These are phyloP conservation scores for Monsonia emarginata DNA, from an alignment of 441 rosid species.

Conservation along the genomic window DNA sequence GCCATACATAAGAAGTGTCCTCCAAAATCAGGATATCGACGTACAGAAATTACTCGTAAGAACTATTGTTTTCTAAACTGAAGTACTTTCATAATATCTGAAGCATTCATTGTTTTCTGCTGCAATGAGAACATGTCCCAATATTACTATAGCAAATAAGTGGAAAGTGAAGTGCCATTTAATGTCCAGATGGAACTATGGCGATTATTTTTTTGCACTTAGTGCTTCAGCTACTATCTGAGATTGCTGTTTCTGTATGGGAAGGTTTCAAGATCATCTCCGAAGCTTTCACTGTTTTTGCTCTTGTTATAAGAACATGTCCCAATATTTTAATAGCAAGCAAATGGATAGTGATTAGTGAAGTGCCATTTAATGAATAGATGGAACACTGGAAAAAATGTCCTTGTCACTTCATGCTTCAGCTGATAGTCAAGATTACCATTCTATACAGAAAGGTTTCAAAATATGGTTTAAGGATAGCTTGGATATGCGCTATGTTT, in stretches of 20 bases:
- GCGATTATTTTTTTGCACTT: background rate
- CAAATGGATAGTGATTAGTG: background rate
- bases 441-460: background rate
- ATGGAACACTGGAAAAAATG: background rate
- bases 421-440: background rate
- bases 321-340: background rate
- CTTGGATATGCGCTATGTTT: background rate
- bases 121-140: background rate
- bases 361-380: background rate
- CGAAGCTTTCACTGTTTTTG: background rate
- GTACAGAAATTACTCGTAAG: constrained; percentile 80
- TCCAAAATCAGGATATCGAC: constrained; percentile 71
- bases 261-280: background rate
- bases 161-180: background rate
- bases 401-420: constrained; percentile 4
- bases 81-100: constrained; percentile 1
- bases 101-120: constrained; percentile 10
- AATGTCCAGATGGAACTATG: background rate
- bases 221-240: background rate
- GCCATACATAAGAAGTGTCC: constrained; percentile 69
- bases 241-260: background rate
- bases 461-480: background rate
- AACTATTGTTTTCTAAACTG: constrained; percentile 12
- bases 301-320: background rate
- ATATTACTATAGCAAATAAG: background rate